Evolutionary conservation across 2,329 filamentous ascomycete genomes (phyloP).

Genomic region (Leptographium procerum): DNA sequence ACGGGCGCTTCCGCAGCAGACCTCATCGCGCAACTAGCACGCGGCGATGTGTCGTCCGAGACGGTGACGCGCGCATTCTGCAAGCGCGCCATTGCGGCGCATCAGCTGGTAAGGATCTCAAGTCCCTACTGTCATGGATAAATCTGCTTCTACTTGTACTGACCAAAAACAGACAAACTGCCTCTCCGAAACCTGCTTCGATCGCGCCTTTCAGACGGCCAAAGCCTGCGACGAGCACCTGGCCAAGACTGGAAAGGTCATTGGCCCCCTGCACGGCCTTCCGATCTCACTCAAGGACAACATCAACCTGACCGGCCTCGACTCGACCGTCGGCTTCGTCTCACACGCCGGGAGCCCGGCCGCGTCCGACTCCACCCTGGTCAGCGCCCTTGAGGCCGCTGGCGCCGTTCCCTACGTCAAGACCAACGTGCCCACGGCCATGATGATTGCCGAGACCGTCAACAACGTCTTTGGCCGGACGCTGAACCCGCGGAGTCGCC

Average conservation of each 20-base stretch:
- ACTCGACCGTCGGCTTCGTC: conserved; percentile 53
- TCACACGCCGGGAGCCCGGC: conserved; percentile 49
- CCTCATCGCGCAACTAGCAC: conserved; percentile 23
- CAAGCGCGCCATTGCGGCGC: conserved; percentile 26
- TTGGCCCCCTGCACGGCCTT: conserved; percentile 55
- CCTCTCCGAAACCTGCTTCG: conserved; percentile 41
- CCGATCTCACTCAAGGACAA: conserved; percentile 61
- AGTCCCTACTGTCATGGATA: background rate
- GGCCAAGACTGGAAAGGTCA: conserved; percentile 29
- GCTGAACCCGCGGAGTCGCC: conserved; percentile 48
- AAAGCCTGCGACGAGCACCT: conserved; percentile 37
- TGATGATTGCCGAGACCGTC: conserved; percentile 58
- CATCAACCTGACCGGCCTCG: conserved; percentile 50
- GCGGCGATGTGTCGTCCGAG: conserved; percentile 24
- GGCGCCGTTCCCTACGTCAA: conserved; percentile 47
- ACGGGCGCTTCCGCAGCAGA: conserved; percentile 22
- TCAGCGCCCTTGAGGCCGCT: conserved; percentile 28
- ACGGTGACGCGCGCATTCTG: conserved; percentile 25
- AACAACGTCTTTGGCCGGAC: conserved; percentile 56
- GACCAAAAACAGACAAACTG: conserved; percentile 29
- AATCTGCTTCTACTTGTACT: background rate
- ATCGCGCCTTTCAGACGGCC: conserved; percentile 37
- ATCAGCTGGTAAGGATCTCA: conserved; percentile 20
- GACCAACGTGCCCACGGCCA: conserved; percentile 46
- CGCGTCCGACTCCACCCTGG: conserved; percentile 26